Base-by-base conservation (phyloP, 2,329 filamentous ascomycete genomes). In the Stagonosporopsis chrysanthemi region DNA sequence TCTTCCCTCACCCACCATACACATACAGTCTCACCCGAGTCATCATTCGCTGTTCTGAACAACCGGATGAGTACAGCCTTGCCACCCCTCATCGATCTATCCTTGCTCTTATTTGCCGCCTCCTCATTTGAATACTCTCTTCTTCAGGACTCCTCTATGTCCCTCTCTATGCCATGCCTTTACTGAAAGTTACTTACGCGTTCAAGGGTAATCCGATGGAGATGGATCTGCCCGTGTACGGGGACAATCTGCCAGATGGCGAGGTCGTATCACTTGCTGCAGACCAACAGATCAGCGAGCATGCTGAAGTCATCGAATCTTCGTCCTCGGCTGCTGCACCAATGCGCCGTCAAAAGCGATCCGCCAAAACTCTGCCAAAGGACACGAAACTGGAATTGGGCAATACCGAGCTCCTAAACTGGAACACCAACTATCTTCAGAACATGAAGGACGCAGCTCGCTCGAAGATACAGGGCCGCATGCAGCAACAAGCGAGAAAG, bases 401-500 rank as follows among this genome's bases (percentile, higher is more conserved):
- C 56, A 88, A 86, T 64, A 75, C 78, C 6, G 84, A 86, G 19
- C 73, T 90, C 2, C 75, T 78, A 1, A 71, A 75, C n/a, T 88
- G 86, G 84, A 84, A 84, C 58, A 75, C 78, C 2, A 77, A 85
- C 26, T 90, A 90, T 61, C 62, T 83, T 1, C 65, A 77, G 11
- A 88, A 87, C 62, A 92, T 91, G 85, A 77, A 73, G 1, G 73
- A 75, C 12, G 81, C 79, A 8, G 66, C 67, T 6, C 77, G 74
- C 28, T 68, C 77, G 19, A 87, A 84, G 62, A 63, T 75, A 5
- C 67, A 76, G 6, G 75, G 79, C 31, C 80, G 77, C 44, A 66
- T 76, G 14, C 62, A 73, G 12, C 70, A 74, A 0, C 76, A 82
- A 39, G 85, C 86, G 2, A 89, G 85, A 74, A 85, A 83, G 67